Percentiles rank a stretch among this genome's conserved stretches.
These are phyloP conservation scores for Pilaira anomala DNA, from an alignment of 192 early-diverging fungal genomes.

Conservation along the genomic window DNA sequence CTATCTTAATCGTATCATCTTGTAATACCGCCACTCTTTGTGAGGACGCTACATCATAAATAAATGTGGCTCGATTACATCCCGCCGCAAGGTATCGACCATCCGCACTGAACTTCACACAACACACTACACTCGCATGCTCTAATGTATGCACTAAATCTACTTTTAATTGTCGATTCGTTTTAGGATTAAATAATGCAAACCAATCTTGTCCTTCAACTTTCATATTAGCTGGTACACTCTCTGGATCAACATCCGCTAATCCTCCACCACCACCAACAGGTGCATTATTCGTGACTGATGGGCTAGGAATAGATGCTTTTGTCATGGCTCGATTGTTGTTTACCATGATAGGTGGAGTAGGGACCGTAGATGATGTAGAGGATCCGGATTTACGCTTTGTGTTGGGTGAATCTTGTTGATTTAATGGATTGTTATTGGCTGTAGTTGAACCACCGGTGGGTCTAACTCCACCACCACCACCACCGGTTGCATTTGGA, in stretches of 20 bases:
- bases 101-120: slow-evolving; percentile 93
- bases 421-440: no score
- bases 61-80: slow-evolving; percentile 86
- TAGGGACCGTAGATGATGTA: not conserved
- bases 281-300: slow-evolving; percentile 63
- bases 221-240: slow-evolving; percentile 68
- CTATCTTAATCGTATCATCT: slow-evolving; percentile 72
- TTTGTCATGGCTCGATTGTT: not conserved
- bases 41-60: slow-evolving; percentile 77
- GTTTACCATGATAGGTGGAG: not conserved
- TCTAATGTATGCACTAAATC: slow-evolving; percentile 64
- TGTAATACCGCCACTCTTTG: slow-evolving; percentile 69
- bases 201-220: slow-evolving; percentile 88
- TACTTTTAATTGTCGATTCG: slow-evolving; percentile 61
- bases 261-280: slow-evolving; percentile 59
- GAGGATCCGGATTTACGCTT: slow-evolving; percentile 20
- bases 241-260: slow-evolving; percentile 78
- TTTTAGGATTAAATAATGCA: slow-evolving; percentile 80
- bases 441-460: not conserved
- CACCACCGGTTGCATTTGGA: not conserved
- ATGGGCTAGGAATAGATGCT: slow-evolving; percentile 1
- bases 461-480: not conserved
- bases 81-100: slow-evolving; percentile 93
- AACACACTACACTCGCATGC: slow-evolving; percentile 89
- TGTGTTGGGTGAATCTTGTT: not conserved